Conservation (phyloP, 2,329 filamentous ascomycete genomes). For the Xylariaceae sp. region DNA sequence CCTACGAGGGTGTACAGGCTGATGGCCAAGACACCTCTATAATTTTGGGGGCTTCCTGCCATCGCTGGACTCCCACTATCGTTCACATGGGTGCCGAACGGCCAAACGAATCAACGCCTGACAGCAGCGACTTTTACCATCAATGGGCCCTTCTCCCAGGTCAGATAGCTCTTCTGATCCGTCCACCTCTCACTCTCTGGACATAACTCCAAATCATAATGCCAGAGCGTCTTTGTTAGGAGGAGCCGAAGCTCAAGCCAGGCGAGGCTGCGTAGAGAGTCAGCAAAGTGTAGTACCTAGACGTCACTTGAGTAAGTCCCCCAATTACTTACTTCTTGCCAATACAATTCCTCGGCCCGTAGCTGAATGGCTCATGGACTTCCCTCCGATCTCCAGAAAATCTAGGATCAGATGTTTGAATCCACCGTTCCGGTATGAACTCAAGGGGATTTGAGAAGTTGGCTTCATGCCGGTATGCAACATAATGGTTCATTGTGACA, state of each 20-base stretch:
- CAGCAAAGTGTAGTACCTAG: no score
- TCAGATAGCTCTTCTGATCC: slow-evolving; percentile 11
- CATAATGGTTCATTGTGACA: slow-evolving; percentile 14
- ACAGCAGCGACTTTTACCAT: no score
- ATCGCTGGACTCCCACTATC: no score
- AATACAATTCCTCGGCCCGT: slow-evolving; percentile 16
- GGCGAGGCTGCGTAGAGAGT: no score
- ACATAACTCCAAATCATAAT: slow-evolving; percentile 12
- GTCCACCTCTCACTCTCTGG: slow-evolving; percentile 9
- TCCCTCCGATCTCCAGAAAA: slow-evolving; percentile 9
- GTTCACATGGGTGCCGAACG: no score
- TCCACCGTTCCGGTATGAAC: slow-evolving; percentile 17
- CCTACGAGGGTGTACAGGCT: no score
- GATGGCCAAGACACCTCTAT: no score
- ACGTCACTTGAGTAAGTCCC: no score
- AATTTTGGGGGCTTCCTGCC: no score
- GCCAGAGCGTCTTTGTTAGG: slow-evolving; percentile 8
- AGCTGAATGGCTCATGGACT: slow-evolving; percentile 14
- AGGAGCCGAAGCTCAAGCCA: slow-evolving; percentile 5
- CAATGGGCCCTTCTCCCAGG: slow-evolving; percentile 5
- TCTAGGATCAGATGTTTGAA: slow-evolving; percentile 8
- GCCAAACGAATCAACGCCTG: no score
- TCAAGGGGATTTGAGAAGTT: slow-evolving; percentile 11
- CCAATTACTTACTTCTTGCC: slow-evolving; percentile 18
- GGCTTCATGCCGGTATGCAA: slow-evolving; percentile 10